Evolutionary conservation across 805 yeast genomes (phyloP).

Genomic region (Candida germanica): DNA sequence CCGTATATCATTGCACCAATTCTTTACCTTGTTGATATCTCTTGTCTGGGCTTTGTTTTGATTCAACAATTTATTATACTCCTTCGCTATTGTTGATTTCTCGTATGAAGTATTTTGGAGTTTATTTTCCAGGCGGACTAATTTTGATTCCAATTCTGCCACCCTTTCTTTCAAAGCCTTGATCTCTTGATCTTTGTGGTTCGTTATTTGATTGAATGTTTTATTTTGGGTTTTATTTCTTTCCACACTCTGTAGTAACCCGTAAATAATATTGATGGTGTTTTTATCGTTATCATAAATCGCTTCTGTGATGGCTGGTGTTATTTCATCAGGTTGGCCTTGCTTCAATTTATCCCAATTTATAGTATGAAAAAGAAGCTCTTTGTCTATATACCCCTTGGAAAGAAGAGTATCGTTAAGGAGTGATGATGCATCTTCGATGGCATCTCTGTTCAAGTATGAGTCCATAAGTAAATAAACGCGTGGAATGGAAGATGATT

Average conservation of each 20-base stretch:
- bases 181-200: conserved; percentile 28
- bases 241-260: conserved; percentile 30
- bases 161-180: conserved; percentile 21
- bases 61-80: conserved; percentile 16
- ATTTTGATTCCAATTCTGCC: conserved; percentile 19
- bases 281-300: conserved; percentile 36
- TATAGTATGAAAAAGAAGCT: conserved; percentile 31
- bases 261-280: conserved; percentile 35
- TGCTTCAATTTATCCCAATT: conserved; percentile 30
- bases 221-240: conserved; percentile 30
- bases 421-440: conserved; percentile 34
- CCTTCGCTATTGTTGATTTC: conserved; percentile 11
- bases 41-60: conserved; percentile 26
- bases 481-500: too few relatives aligned
- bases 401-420: conserved; percentile 32
- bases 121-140: conserved; percentile 17
- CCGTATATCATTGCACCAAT: conserved; percentile 27
- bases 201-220: conserved; percentile 25
- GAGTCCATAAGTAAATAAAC: conserved; percentile 6
- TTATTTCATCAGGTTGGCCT: conserved; percentile 20
- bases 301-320: conserved; percentile 22
- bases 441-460: conserved; percentile 26
- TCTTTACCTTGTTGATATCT: conserved; percentile 27
- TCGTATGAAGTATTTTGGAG: conserved; percentile 10
- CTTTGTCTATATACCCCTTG: conserved; percentile 32